Base-by-base conservation (phyloP, 768 basidiomycete genomes). In the Cystoderma amianthinum region DNA sequence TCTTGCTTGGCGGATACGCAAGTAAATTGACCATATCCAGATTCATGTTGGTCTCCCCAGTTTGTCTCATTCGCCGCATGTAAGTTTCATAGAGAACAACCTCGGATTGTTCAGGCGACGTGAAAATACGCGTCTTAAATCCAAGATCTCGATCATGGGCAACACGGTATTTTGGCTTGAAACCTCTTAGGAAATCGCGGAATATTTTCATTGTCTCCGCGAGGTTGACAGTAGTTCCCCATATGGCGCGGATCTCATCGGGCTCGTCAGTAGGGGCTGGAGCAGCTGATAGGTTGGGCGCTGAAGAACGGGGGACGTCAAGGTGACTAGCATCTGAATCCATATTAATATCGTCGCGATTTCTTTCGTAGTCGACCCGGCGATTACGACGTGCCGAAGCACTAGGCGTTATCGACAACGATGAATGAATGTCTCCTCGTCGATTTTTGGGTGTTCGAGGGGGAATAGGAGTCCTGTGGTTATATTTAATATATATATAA, bases 171-270 rank as follows among this genome's bases (percentile, higher is more conserved):
- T 94, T 96, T 35, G 80, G 78, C 56, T 96, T 97, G 75, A 97
- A 99, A 0, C 90, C 86, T 36, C 77, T 80, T 42, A 99, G 64
- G 60, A 97, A 97, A 25, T 86, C 82, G 39, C 81, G 77, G 67
- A 97, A 98, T 15, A 84, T 62, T 52, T 82, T 84, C 88, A 97
- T 96, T 10, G 88, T 85, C 58, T 95, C 87, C 2, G 80, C 74
- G 19, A 99, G 72, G 49, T 89, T 87, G 52, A 99, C 93, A 1
- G 90, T 94, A 0, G 96, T 99, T 21, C 96, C 96, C 95, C 96
- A 99, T 46, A 99, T 90, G 17, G 91, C 92, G 41, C 88, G 76
- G 38, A 91, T 85, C 49, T 88, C 88, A 43, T 88, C 87, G 0
- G 83, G 84, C 41, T 84, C 82, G 45, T 84, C 86, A 10, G 76